Evolutionary conservation across 371 early-diverging fungal species (phyloP).

Genomic region (Mucor lusitanicus): DNA sequence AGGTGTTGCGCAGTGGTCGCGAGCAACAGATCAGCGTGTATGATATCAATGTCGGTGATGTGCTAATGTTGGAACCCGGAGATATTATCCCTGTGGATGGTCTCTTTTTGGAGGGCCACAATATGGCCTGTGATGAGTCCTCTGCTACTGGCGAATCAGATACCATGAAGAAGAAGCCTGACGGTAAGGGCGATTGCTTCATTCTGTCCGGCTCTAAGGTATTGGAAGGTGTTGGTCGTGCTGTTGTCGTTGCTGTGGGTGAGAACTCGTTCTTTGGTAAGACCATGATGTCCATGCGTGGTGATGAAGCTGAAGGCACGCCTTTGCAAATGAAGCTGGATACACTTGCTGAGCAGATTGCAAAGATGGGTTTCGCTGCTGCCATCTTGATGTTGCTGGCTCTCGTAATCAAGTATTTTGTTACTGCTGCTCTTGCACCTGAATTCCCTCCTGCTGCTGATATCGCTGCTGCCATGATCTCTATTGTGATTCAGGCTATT

Average conservation of each 20-base stretch:
- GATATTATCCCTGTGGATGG: constrained; percentile 93
- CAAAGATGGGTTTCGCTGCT: constrained; percentile 85
- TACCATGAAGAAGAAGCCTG: constrained; percentile 67
- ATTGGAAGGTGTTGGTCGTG: constrained; percentile 83
- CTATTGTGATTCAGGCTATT: constrained; percentile 77
- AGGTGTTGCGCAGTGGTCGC: constrained; percentile 75
- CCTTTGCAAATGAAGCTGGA: constrained; percentile 92
- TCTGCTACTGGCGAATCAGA: constrained; percentile 93
- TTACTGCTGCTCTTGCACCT: constrained; percentile 62
- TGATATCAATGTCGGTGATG: constrained; percentile 88
- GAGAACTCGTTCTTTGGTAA: constrained; percentile 79
- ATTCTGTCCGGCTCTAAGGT: constrained; percentile 92
- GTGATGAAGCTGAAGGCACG: constrained; percentile 76
- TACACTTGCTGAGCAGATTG: constrained; percentile 86
- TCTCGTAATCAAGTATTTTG: constrained; percentile 78
- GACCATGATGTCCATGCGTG: constrained; percentile 87
- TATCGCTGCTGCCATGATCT: constrained; percentile 71
- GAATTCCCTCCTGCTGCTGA: constrained; percentile 57
- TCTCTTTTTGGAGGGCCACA: constrained; percentile 76
- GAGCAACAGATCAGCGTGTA: constrained; percentile 84
- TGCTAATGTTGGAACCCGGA: constrained; percentile 92
- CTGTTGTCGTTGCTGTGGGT: constrained; percentile 89
- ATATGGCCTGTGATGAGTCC: constrained; percentile 88
- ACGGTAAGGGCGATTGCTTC: constrained; percentile 75
- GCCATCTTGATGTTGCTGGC: constrained; percentile 80